Percentiles rank a stretch among this genome's conserved stretches.
Evolutionary conservation across 768 basidiomycete genomes (phyloP).

Genomic region (Amanita exitialis): DNA sequence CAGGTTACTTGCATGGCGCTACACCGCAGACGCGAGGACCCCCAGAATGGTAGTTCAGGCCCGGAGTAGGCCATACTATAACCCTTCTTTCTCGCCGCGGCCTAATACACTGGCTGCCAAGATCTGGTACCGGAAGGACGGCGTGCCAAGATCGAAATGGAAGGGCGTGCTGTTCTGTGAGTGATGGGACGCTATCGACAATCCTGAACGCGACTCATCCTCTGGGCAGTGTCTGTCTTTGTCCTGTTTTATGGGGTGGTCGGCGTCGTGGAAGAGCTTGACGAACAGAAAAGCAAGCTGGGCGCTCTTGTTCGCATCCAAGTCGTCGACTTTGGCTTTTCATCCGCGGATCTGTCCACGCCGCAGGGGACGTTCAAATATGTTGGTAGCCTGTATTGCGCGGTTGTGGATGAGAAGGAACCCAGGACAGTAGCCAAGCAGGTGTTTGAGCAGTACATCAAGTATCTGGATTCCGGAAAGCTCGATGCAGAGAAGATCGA

Average conservation of each 20-base stretch:
- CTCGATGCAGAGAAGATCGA: background rate
- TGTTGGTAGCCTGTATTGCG: background rate
- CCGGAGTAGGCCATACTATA: background rate
- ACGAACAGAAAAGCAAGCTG: background rate
- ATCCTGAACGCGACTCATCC: background rate
- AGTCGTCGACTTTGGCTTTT: background rate
- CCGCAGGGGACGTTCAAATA: background rate
- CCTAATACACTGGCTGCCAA: constrained; percentile 1
- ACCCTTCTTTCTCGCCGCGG: constrained; percentile 1
- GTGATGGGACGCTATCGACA: background rate
- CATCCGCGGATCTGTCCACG: background rate
- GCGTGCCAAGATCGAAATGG: constrained; percentile 2
- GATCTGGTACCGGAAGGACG: constrained; percentile 6
- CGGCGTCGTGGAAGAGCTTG: background rate
- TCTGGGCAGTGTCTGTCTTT: background rate
- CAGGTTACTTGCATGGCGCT: background rate
- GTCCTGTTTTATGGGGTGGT: background rate
- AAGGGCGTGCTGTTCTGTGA: constrained; percentile 1
- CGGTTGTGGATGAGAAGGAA: background rate
- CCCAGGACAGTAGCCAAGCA: background rate
- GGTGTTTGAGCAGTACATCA: background rate
- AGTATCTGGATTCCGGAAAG: background rate
- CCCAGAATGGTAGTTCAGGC: background rate
- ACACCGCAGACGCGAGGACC: no score
- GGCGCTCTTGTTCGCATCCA: background rate